Base-by-base conservation (phyloP, 75 land plant genomes). In the Pseudotsuga menziesii region DNA sequence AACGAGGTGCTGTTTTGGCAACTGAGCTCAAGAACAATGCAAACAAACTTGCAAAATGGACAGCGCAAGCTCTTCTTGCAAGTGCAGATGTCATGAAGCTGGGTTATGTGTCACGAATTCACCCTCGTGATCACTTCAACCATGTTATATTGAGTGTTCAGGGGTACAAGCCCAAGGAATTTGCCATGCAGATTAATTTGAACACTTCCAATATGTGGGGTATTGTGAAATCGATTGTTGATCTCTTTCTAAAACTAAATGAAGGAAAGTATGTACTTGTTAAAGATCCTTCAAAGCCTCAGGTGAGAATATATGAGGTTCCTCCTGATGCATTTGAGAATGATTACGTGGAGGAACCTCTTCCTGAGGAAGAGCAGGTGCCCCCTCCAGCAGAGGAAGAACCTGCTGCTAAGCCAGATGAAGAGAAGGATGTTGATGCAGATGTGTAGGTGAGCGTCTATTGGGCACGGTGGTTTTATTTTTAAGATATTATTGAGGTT, bases 21-120 rank as follows among this genome's bases (percentile, higher is more conserved):
- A 96, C 94, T 26, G 99, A 96, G 86, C 84, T 96, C 39, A 96
- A 94, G 84, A 94, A 96, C 79, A 96, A 96, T 74, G 98, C 95
- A 3, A 96, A 96, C 83, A 96, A 96, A 85, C 80, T 96, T n/a
- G 99, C 99, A 4, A 94, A 92, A 78, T 96, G 99, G 99, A 96
- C 99, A 39, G 97, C 99, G 1, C 99, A 96, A 73, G 97, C 99
- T 1, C 85, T 96, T 44, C 84, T 96, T 70, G 89, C 90, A 11
- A 83, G 90, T 72, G 97, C 99, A 2, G 99, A 96, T 75, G 81
- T 90, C 82, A 96, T 96, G 99, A 96, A 96, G 79, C 78, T 96
- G 27, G 99, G 99, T 2, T 96, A 94, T 82, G 99, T 96, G 63
- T 94, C 99, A 0, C 85, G 99, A 78, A 83, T 88, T 61, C 99